Percentiles rank a stretch among this genome's conserved stretches.
Conservation (phyloP, 2,329 filamentous ascomycete species). For the Cryphonectria naterciae region DNA sequence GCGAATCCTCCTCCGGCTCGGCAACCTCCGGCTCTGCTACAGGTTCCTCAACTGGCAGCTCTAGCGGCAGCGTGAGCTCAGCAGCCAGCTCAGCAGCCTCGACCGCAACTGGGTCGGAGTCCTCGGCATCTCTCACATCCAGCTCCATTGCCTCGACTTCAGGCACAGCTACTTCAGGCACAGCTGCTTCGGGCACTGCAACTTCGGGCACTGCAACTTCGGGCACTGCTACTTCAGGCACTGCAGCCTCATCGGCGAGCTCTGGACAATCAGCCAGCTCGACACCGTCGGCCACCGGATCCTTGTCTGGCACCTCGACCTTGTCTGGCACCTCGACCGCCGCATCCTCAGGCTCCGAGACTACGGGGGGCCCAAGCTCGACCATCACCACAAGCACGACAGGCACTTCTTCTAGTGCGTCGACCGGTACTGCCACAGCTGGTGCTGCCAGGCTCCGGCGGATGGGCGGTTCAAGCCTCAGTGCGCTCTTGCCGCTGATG, state of each 20-base stretch:
- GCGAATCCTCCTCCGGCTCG: background rate
- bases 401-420: slow-evolving; percentile 12
- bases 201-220: background rate
- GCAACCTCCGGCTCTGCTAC: background rate
- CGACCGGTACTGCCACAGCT: slow-evolving; percentile 9
- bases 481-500: slow-evolving; percentile 18
- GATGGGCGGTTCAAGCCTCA: slow-evolving; percentile 14
- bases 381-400: slow-evolving; percentile 10
- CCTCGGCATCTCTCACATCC: background rate
- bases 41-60: background rate
- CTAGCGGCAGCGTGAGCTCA: background rate
- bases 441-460: slow-evolving; percentile 11
- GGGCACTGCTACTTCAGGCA: background rate
- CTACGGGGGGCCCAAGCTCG: slow-evolving; percentile 4
- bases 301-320: slow-evolving; percentile 5
- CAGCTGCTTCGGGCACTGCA: background rate
- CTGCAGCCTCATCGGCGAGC: slow-evolving; percentile 18
- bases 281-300: slow-evolving; percentile 19
- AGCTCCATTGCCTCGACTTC: slow-evolving; percentile 1
- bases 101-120: background rate
- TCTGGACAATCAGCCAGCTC: slow-evolving; percentile 20
- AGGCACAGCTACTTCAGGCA: background rate
- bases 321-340: background rate
- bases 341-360: slow-evolving; percentile 12
- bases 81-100: background rate